These are phyloP conservation scores for Leucoagaricus sp. DNA, from an alignment of 1,284 basidiomycete species.

Conservation along the genomic window DNA sequence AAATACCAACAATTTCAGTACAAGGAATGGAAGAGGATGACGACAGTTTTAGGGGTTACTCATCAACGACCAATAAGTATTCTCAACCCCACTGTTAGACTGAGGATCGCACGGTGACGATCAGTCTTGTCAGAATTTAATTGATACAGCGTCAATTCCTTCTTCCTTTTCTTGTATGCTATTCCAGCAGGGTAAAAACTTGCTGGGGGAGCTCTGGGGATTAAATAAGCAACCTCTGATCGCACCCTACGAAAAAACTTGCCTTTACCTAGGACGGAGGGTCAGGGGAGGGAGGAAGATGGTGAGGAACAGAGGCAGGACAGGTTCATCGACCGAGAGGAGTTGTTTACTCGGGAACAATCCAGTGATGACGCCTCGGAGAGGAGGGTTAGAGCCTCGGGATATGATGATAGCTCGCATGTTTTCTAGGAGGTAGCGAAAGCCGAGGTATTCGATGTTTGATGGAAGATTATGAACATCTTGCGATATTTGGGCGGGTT, in stretches of 20 bases:
- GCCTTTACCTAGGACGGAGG: neutral
- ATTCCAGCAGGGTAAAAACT: too few species aligned
- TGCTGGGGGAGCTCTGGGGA: neutral
- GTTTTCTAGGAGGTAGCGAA: conserved; percentile 13
- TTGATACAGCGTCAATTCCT: neutral
- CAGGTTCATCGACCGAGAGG: neutral
- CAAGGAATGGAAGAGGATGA: neutral
- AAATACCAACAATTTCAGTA: neutral
- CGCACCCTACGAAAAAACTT: neutral
- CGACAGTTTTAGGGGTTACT: too few species aligned
- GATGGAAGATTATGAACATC: neutral
- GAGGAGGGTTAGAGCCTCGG: conserved; percentile 12
- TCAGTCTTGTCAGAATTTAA: neutral
- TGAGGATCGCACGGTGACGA: neutral
- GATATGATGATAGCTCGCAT: conserved; percentile 1
- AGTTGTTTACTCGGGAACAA: conserved; percentile 2
- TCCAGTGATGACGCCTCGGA: conserved; percentile 12
- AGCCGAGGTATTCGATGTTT: conserved; percentile 13
- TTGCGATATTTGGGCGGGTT: neutral
- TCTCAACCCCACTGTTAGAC: too few species aligned
- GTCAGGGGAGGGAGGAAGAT: neutral
- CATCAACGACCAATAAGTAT: too few species aligned
- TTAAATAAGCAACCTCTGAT: neutral
- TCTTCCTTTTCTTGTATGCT: too few species aligned
- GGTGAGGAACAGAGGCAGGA: neutral